phyloP scores from a whole-genome alignment of 805 yeast species.

The Saitoella complicata region DNA sequence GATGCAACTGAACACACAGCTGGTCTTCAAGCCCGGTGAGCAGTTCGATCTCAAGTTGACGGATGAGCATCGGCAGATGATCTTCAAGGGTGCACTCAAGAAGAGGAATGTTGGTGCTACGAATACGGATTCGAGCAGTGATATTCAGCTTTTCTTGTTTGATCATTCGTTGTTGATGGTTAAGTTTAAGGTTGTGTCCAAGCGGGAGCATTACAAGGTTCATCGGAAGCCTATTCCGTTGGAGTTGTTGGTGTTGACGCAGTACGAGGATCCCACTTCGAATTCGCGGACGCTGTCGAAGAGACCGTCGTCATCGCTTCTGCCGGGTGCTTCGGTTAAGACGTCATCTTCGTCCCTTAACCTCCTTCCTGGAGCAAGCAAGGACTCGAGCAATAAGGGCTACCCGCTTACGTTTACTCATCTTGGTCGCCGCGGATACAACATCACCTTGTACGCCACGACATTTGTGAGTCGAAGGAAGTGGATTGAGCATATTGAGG shows the following conservation, averaged over 20 bases:
- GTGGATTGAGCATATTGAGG: conserved; percentile 59
- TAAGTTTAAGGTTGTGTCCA: conserved; percentile 69
- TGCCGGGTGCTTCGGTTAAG: conserved; percentile 7
- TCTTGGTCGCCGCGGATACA: conserved; percentile 33
- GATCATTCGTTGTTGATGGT: conserved; percentile 81
- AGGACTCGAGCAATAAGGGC: conserved; percentile 15
- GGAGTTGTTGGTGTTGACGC: conserved; percentile 27
- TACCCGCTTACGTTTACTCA: conserved; percentile 35
- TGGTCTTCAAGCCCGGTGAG: conserved; percentile 69
- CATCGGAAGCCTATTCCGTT: conserved; percentile 44
- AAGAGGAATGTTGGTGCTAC: conserved; percentile 62
- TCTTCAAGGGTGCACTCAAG: conserved; percentile 61
- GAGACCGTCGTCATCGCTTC: conserved; percentile 18
- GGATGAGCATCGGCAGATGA: conserved; percentile 63
- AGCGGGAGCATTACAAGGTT: conserved; percentile 81
- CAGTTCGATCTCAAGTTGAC: conserved; percentile 70
- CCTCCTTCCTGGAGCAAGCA: not conserved
- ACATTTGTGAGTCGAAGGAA: conserved; percentile 50
- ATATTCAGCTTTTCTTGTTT: conserved; percentile 69
- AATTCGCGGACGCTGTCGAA: conserved; percentile 20
- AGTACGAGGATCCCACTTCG: conserved; percentile 65
- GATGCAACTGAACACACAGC: conserved; percentile 68
- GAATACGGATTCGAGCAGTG: conserved; percentile 36
- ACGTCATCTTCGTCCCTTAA: not conserved
- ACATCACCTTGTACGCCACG: conserved; percentile 26